Evolutionary conservation across 345 rosid genomes (phyloP), one percentile per base, ranked within the genome.

Genomic region (Garcia nutans): DNA sequence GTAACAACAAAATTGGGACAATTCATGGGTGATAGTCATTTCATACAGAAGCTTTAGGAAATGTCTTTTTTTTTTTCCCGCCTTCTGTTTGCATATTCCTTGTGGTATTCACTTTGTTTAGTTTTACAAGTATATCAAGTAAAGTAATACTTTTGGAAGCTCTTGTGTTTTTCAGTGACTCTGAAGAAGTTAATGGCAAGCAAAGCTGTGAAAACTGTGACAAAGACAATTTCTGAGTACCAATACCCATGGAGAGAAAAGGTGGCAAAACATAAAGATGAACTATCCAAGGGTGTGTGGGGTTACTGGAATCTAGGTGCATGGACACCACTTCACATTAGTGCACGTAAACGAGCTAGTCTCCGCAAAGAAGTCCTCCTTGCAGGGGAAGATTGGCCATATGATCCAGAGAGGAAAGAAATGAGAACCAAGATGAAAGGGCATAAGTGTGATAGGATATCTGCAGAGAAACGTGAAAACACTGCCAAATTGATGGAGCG

Each of bases 221-320:
- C 78, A 17, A 91, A 91, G 82, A 87, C 91, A 0, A 80, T 83
- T 12, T 79, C 83, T 4, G 90, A 76, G 73, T 83, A 85, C 83
- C 97, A 90, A 55, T 84, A 93, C 66, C 97, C 97, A 10, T 94
- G 98, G 98, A 85, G 84, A 41, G 97, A 86, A 22, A 93, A 91
- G 77, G 79, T 95, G 76, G 82, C 83, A 17, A 93, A 93, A 42
- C 89, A 93, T 86, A 88, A 83, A 78, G 81, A 77, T 2, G 99
- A 95, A 84, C 83, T 95, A 59, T 72, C 90, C 0, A 95, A 90
- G 86, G 99, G 97, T 12, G 94, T 87, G 11, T 95, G 94, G 93
- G 97, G 97, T 47, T 95, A 90, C 75, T 93, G 97, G 99, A 85
- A 95, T 74, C 87, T 89, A 8, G 99, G 97, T 19, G 93, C 93